Percentiles rank a stretch among this genome's conserved stretches.
These are phyloP conservation scores for Peribolospora kevripleyi DNA, from an alignment of 768 basidiomycete species.

Conservation along the genomic window DNA sequence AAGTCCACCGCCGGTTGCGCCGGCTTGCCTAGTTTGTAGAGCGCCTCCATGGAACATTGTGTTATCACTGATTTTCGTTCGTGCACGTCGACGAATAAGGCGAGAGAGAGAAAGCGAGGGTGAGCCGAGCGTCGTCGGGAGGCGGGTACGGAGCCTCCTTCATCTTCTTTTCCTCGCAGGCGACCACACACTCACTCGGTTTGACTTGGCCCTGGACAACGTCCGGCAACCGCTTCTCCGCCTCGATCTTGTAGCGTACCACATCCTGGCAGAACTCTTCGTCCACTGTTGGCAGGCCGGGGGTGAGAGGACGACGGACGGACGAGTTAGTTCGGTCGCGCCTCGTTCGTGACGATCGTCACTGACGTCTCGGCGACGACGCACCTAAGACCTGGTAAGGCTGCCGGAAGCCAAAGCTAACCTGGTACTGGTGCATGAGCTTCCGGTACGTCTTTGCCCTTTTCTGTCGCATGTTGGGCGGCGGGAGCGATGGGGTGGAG, in stretches of 20 bases:
- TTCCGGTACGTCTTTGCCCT: no score
- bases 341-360: no score
- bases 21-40: conserved; percentile 57
- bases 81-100: neutral
- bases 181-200: conserved; percentile 40
- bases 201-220: conserved; percentile 74
- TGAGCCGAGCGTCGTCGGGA: conserved; percentile 1
- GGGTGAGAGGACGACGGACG: no score
- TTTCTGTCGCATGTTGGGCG: no score
- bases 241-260: conserved; percentile 43
- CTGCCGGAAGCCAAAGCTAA: no score
- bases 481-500: no score
- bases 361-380: no score
- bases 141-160: conserved; percentile 7
- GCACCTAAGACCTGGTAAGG: no score
- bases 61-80: conserved; percentile 59
- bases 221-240: conserved; percentile 44
- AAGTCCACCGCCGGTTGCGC: conserved; percentile 59
- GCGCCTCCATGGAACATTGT: conserved; percentile 82
- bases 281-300: conserved; percentile 34
- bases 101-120: neutral
- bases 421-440: no score
- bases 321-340: no score
- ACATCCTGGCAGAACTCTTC: conserved; percentile 54
- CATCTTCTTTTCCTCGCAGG: neutral